Evolutionary conservation across 306 rosid genomes (phyloP), one percentile per base, ranked within the genome.

Genomic region (Rubus idaeus): DNA sequence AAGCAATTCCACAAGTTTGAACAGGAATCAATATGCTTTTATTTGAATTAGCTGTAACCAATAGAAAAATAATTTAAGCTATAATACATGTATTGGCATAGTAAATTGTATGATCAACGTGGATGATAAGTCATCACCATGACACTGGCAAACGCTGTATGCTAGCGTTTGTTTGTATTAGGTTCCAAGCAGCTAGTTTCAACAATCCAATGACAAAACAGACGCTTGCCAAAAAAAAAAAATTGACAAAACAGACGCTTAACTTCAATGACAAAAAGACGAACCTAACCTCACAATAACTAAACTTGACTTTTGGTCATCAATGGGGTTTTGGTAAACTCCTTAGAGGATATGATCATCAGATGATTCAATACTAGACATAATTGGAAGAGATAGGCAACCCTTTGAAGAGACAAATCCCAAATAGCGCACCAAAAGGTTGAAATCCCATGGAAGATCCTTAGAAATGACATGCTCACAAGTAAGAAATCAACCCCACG

Each of bases 11-110:
- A 58, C 77, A 56, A 41, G 68, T 40, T 73, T 41, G 52, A 73
- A 73, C 40, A 56, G 62, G 68, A 62, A 62, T 5, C 68, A 62
- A 37, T 39, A 58, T 74, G 77, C 56, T 26, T 60, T 58, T 44
- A 11, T 58, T 57, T 73, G 68, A 57, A 41, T 30, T 62, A 11
- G 55, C 51, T 73, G 52, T 40, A 56, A 12, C 64, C 11, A 56
- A 56, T 41, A 41, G 45, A 53, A 71, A 18, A 9, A 41, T 11
- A 5, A 20, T n/a, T 8, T 56, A 6, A 8, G 55, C 57, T 23
- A 23, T 23, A 23, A 23, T 23, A 23, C 26, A 23, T 23, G 26
- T 23, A 23, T 23, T 23, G 26, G 26, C 0, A 23, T 23, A 30
- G 35, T 30, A 30, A 30, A 30, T 30, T 30, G 35, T 30, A 30